These are phyloP conservation scores for Drechslerella stenobrocha DNA, from an alignment of 2,329 filamentous ascomycete species.

Conservation along the genomic window DNA sequence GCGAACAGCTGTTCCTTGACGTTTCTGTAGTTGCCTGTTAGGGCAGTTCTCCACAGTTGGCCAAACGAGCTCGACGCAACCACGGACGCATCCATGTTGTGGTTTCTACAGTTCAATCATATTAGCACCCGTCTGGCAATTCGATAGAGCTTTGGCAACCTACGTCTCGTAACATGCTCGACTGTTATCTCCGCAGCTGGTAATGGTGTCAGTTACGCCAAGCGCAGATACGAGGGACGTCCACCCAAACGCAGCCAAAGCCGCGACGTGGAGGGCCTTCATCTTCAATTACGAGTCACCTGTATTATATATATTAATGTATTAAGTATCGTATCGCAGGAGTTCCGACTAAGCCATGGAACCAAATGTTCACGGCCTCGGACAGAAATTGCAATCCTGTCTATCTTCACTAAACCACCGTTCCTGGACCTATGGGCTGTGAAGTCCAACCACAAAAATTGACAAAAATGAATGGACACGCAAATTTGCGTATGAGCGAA, in stretches of 20 bases:
- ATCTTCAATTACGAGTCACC: too few relatives aligned
- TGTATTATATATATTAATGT: too few relatives aligned
- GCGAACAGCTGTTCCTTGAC: constrained; percentile 61
- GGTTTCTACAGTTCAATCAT: constrained; percentile 57
- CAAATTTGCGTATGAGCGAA: too few relatives aligned
- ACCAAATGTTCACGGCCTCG: too few relatives aligned
- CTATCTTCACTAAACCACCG: too few relatives aligned
- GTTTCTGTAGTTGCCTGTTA: constrained; percentile 61
- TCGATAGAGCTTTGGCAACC: constrained; percentile 4
- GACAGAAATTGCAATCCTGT: too few relatives aligned
- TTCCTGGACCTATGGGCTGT: too few relatives aligned
- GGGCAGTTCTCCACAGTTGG: constrained; percentile 61
- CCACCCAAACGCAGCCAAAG: constrained; percentile 30
- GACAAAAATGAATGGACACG: too few relatives aligned
- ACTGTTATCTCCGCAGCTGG: constrained; percentile 64
- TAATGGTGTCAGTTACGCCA: constrained; percentile 62
- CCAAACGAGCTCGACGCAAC: constrained; percentile 63
- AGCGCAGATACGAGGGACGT: constrained; percentile 24
- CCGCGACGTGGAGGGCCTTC: too few relatives aligned
- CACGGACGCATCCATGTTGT: constrained; percentile 67
- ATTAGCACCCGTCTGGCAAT: constrained; percentile 5
- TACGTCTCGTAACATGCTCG: constrained; percentile 60
- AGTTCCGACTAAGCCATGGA: too few relatives aligned
- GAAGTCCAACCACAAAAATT: too few relatives aligned
- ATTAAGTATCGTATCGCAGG: too few relatives aligned